Evolutionary conservation across 768 basidiomycete genomes (phyloP), one percentile per base, ranked within the genome.

Genomic region (Cystofilobasidium capitatum): DNA sequence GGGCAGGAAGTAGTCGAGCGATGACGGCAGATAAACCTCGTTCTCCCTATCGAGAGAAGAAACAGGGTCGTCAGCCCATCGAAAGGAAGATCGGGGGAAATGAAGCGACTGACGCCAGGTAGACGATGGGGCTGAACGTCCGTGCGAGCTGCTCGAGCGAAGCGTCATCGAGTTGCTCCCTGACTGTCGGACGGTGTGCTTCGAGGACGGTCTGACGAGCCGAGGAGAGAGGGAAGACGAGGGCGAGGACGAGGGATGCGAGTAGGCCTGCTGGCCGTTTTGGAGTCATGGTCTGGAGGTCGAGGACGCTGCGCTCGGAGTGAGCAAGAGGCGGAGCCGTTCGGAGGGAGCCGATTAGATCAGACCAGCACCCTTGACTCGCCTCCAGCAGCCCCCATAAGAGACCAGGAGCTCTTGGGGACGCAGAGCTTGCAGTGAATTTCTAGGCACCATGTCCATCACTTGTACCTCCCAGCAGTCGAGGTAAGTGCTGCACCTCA

Each of bases 391-490:
- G n/a, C n/a, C n/a, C n/a, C n/a, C n/a, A n/a, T n/a, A n/a, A n/a
- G n/a, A n/a, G n/a, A n/a, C n/a, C n/a, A n/a, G n/a, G n/a, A n/a
- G n/a, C n/a, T n/a, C n/a, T n/a, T n/a, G n/a, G 40, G 40, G 20
- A 42, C 10, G 40, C 40, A 20, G 40, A 20, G 20, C 40, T 10
- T 42, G 10, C 10, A 42, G 40, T 42, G 10, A 42, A 42, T 42
- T 42, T n/a, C n/a, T n/a, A n/a, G n/a, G n/a, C n/a, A n/a, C n/a
- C 47, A 49, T 49, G 47, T 3, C 47, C 59, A 61, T 61, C 42
- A 31, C 31, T 1, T 61, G 59, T n/a, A 29, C 29, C 59, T 44
- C 40, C 17, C 59, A 61, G 24, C 59, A 61, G 42, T 61, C 59
- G 14, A 42, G 59, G 59, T 61, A 13, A 39, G 59, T 29, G 24